Evolutionary conservation across 2,329 filamentous ascomycete genomes (phyloP).

Genomic region (Magnaporthiopsis rhizophila): DNA sequence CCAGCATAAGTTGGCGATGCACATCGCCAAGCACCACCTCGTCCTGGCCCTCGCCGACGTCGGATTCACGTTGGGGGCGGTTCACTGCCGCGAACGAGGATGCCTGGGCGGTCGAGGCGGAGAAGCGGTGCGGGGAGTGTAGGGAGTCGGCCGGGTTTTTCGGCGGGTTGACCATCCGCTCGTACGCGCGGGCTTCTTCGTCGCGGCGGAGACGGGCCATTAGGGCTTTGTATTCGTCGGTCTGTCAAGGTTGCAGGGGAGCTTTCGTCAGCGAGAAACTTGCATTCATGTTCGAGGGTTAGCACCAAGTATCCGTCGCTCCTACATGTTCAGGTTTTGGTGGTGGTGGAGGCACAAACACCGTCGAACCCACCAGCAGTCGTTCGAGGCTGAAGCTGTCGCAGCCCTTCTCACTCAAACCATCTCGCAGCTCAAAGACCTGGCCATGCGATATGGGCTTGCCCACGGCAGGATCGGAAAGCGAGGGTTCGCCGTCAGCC

Average conservation of each 20-base stretch:
- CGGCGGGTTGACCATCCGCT: conserved; percentile 64
- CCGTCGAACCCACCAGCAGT: conserved; percentile 61
- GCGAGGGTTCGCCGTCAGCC: conserved; percentile 32
- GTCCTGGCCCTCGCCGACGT: conserved; percentile 47
- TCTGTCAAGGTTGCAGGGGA: conserved; percentile 34
- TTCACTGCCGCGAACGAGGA: conserved; percentile 48
- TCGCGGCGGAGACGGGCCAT: conserved; percentile 80
- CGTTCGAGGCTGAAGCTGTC: conserved; percentile 50
- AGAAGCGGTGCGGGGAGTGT: conserved; percentile 27
- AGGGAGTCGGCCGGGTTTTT: conserved; percentile 41
- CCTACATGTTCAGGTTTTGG: conserved; percentile 70
- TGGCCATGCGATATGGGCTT: conserved; percentile 66
- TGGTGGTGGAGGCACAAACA: conserved; percentile 74
- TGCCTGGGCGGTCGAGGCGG: conserved; percentile 44
- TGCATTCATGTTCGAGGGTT: too few species aligned
- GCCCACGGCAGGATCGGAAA: conserved; percentile 45
- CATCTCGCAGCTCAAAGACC: conserved; percentile 53
- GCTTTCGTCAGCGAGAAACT: neutral
- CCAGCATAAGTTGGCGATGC: conserved; percentile 73
- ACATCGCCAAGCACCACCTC: conserved; percentile 64
- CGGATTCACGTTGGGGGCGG: conserved; percentile 34
- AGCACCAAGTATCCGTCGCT: conserved; percentile 11
- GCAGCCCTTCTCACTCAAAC: conserved; percentile 30
- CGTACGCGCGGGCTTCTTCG: conserved; percentile 75
- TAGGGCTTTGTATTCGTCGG: conserved; percentile 73